Conservation (phyloP, 352 stramenopile genomes). For the Pythium rhizo-oryzae region DNA sequence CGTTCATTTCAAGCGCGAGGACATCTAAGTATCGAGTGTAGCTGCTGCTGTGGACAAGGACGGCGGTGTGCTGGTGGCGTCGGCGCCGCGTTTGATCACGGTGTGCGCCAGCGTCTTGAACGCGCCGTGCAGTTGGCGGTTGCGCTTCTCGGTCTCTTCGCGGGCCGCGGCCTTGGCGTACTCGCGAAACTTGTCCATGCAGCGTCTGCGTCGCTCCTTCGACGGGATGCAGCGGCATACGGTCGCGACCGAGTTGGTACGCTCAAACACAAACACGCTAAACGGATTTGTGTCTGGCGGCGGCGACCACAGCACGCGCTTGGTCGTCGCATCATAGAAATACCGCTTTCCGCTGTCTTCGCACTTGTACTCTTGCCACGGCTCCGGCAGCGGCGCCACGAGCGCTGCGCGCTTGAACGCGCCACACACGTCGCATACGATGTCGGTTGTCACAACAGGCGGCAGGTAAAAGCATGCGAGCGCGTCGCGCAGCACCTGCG, state of each 20-base stretch:
- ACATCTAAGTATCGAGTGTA: constrained; percentile 14
- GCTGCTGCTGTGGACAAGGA: not conserved
- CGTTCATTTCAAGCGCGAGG: constrained; percentile 65
- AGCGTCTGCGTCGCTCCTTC: constrained; percentile 40
- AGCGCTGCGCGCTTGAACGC: constrained; percentile 42
- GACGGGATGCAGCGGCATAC: constrained; percentile 67
- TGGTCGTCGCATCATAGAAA: constrained; percentile 46
- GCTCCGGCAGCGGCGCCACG: constrained; percentile 37
- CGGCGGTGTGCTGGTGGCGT: not conserved
- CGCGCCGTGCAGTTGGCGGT: constrained; percentile 49
- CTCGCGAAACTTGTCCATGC: constrained; percentile 61
- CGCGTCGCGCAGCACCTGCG: constrained; percentile 26
- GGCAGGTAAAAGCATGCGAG: constrained; percentile 56
- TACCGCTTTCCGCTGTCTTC: constrained; percentile 53
- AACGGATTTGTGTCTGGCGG: constrained; percentile 40
- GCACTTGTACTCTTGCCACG: constrained; percentile 55
- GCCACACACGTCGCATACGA: constrained; percentile 54
- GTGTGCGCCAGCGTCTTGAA: constrained; percentile 53
- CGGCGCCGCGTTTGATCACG: constrained; percentile 27
- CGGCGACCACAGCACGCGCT: constrained; percentile 48
- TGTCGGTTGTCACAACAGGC: constrained; percentile 44
- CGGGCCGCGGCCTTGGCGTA: constrained; percentile 44
- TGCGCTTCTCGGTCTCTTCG: constrained; percentile 42
- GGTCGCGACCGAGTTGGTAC: constrained; percentile 58
- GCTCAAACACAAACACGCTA: constrained; percentile 53